Base-by-base conservation (phyloP, 306 rosid genomes). In the Herpetospermum pedunculosum region DNA sequence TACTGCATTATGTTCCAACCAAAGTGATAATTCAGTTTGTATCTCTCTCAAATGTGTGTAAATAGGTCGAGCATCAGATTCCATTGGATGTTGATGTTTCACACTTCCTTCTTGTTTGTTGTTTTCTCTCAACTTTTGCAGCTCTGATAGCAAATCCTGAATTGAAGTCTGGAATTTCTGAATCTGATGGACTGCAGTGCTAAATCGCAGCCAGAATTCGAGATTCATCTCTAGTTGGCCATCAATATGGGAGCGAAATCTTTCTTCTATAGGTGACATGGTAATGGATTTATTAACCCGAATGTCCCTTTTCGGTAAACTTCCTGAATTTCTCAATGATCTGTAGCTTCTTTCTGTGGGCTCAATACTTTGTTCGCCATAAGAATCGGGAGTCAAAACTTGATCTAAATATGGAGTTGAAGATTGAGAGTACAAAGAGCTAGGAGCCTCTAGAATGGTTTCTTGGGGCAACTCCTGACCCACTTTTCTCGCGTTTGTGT, bases 191-290 rank as follows among this genome's bases (percentile, higher is more conserved):
- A 95, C 79, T 6, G 96, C 78, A 3, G 96, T 87, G 85, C 97
- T 89, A 29, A 88, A 91, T 74, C 96, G 88, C 82, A 95, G 71
- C 99, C 99, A 95, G 77, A 91, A 91, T 80, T 91, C 96, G 9
- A 95, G 82, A 81, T 91, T 91, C 80, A 81, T 90, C 78, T 91
- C 96, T 41, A 89, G 83, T 23, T 89, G 77, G 40, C 73, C 81
- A 59, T 95, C 92, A 4, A 95, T 88, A 53, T 86, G 74, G 0
- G 88, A 76, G 1, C 96, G 96, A 32, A 85, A 80, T 78, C 80
- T 89, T 78, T 81, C 91, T 80, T 87, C 89, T 38, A 77, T 47
- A n/a, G 76, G 72, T 57, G 91, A 84, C 77, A 83, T 77, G 58
- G 79, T 26, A 73, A 60, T 77, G 10, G 69, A 67, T 53, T 55